Evolutionary conservation across 1,284 basidiomycete species (phyloP).

Genomic region (Apiotrichum gamsii): DNA sequence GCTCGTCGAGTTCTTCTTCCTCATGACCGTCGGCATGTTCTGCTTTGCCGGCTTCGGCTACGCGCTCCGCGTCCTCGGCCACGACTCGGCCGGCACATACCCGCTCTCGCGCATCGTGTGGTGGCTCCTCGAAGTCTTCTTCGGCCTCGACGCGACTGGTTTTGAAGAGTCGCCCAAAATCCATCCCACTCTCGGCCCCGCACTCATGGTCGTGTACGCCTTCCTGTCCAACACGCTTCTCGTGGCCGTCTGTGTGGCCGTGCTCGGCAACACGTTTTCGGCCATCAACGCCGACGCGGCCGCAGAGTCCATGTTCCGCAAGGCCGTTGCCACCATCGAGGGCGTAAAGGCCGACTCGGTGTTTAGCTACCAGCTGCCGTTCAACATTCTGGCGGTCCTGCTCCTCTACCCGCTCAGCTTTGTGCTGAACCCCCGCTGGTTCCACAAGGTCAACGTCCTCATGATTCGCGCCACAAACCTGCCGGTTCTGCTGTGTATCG

Average conservation of each 20-base stretch:
- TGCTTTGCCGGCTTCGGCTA: slow-evolving; percentile 73
- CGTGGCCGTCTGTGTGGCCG: slow-evolving; percentile 54
- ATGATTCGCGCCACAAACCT: slow-evolving; percentile 67
- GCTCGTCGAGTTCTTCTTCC: slow-evolving; percentile 47
- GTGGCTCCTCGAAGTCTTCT: slow-evolving; percentile 53
- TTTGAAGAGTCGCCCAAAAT: slow-evolving; percentile 59
- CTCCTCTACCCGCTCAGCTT: slow-evolving; percentile 78
- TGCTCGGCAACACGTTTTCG: slow-evolving; percentile 87
- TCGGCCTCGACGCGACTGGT: slow-evolving; percentile 79
- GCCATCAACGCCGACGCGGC: slow-evolving; percentile 84
- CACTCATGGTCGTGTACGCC: slow-evolving; percentile 74
- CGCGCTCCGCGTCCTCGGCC: slow-evolving; percentile 69
- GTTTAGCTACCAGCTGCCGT: slow-evolving; percentile 86
- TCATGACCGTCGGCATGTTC: slow-evolving; percentile 83
- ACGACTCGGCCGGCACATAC: background rate
- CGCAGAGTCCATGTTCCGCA: slow-evolving; percentile 90
- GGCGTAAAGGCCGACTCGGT: slow-evolving; percentile 65
- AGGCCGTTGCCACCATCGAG: slow-evolving; percentile 82
- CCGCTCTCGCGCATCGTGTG: slow-evolving; percentile 39
- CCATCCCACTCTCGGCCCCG: slow-evolving; percentile 74
- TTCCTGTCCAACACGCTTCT: slow-evolving; percentile 73
- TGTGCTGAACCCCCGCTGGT: slow-evolving; percentile 56
- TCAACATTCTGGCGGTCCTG: slow-evolving; percentile 74
- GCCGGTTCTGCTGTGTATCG: slow-evolving; percentile 73
- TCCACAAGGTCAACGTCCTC: slow-evolving; percentile 59